A percentile compares a stretch with the other conserved stretches of the same genome.
These are phyloP conservation scores for Passiflora organensis DNA, from an alignment of 345 rosid genomes.

Conservation along the genomic window DNA sequence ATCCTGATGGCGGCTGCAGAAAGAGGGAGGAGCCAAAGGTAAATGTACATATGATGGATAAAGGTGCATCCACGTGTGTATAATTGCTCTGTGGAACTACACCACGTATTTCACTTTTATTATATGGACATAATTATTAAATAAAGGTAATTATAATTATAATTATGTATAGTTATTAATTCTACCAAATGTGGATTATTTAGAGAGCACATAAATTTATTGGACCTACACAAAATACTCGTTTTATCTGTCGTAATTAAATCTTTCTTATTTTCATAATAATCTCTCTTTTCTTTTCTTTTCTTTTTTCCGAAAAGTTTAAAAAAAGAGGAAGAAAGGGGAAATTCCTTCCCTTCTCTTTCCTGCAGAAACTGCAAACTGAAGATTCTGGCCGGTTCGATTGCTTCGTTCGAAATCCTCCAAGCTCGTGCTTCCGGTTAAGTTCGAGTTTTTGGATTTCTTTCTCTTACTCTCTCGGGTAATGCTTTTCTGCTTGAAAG, in stretches of 20 bases:
- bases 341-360: slow-evolving; percentile 20
- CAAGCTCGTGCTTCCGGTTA: background rate
- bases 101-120: too few species aligned
- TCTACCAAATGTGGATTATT: background rate
- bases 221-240: too few species aligned
- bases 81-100: too few species aligned
- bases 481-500: slow-evolving; percentile 5
- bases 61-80: too few species aligned
- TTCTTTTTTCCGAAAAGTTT: slow-evolving; percentile 1
- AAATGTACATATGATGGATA: too few species aligned
- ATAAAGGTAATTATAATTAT: background rate
- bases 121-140: background rate
- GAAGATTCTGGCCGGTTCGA: slow-evolving; percentile 40
- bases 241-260: background rate
- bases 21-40: too few species aligned
- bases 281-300: background rate
- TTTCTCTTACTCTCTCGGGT: slow-evolving; percentile 25
- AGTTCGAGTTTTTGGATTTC: slow-evolving; percentile 3
- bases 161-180: too few species aligned
- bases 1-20: too few species aligned
- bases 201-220: background rate
- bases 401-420: slow-evolving; percentile 12
- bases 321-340: slow-evolving; percentile 10
- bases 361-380: slow-evolving; percentile 35
- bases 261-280: background rate